Evolutionary conservation across 371 early-diverging fungal species (phyloP).

Genomic region (Ordospora colligata): DNA sequence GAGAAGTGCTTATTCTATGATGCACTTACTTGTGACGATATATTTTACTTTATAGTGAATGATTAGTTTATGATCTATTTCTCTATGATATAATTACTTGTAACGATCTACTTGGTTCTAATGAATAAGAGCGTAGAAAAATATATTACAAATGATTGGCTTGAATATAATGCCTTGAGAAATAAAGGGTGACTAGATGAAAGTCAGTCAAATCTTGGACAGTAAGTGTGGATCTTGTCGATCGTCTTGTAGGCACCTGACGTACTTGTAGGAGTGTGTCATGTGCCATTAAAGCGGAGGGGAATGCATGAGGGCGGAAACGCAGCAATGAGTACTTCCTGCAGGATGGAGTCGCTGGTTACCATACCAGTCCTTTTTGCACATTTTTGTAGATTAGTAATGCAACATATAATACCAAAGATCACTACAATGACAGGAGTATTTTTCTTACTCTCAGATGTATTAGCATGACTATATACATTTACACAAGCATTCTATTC

Average conservation of each 20-base stretch:
- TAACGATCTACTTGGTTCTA: neutral
- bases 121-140: neutral
- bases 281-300: slow-evolving; percentile 18
- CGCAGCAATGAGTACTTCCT: slow-evolving; percentile 35
- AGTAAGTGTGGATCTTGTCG: neutral
- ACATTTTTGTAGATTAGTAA: too few species aligned
- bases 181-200: neutral
- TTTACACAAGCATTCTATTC: too few species aligned
- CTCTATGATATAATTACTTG: too few species aligned
- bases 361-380: slow-evolving; percentile 1
- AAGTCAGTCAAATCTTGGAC: neutral
- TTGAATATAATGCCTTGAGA: neutral
- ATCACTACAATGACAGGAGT: too few species aligned
- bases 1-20: too few species aligned
- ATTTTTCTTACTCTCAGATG: too few species aligned
- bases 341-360: slow-evolving; percentile 12
- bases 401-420: too few species aligned
- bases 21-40: too few species aligned
- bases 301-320: slow-evolving; percentile 37
- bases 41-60: too few species aligned
- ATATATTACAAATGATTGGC: too few species aligned
- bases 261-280: neutral
- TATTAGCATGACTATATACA: too few species aligned
- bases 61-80: too few species aligned
- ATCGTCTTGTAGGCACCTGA: slow-evolving; percentile 1